Evolutionary conservation across 2,329 filamentous ascomycete genomes (phyloP), one percentile per base, ranked within the genome.

Genomic region (Sporothrix brasiliensis): DNA sequence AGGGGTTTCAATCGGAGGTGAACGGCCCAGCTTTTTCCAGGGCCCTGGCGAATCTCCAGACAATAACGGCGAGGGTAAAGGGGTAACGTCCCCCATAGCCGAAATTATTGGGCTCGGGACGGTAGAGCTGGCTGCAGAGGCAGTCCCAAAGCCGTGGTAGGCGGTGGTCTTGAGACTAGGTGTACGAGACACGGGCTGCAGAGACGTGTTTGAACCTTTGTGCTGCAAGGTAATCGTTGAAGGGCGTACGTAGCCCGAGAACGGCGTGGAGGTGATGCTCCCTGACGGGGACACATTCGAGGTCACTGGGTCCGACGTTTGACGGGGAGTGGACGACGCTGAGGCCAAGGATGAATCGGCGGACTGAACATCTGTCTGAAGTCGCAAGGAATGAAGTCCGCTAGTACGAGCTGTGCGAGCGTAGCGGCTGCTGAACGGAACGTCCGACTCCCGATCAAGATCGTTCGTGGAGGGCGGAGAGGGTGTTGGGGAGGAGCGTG

Each of bases 21-120:
- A 81, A 44, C 81, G 79, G 69, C 79, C 78, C 70, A 88, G 79
- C 77, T 82, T 83, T 78, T 84, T 88, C 89, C 89, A 89, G 27
- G 89, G 88, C 34, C 89, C 88, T 14, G 89, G 87, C 1, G 89
- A 91, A 75, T 90, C 88, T 73, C 82, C 83, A 4, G 84, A 84
- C 75, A 91, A 84, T 60, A 94, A 83, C 4, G 92, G 92, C 27
- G 92, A 94, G 2, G 92, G 92, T 47, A 95, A 81, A 69, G 92
- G 92, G 3, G 92, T 94, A 73, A 95, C 82, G 77, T 93, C 90
- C 72, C 89, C 88, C 88, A 93, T 90, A 60, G 91, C 91, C 71
- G 88, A 86, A 69, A 93, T 87, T 73, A 91, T 86, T 3, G 91
- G 91, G 70, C 91, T 93, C 7, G 91, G 87, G n/a, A 91, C 84